Conservation (phyloP, 2,329 filamentous ascomycete genomes). For the Hypoxylon rubiginosum region DNA sequence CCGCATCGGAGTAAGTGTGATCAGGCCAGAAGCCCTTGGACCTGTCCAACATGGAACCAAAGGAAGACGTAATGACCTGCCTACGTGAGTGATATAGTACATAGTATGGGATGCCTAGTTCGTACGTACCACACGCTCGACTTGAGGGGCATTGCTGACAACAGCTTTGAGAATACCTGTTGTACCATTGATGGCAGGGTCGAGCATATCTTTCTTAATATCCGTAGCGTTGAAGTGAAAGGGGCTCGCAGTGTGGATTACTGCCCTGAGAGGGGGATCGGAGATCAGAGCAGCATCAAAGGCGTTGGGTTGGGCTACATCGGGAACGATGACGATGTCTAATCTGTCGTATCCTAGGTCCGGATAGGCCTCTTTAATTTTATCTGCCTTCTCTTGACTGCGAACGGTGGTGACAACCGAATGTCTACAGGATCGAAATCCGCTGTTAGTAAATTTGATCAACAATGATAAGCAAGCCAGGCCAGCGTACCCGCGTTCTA, state of each 20-base stretch:
- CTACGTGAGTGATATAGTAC: not conserved
- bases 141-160: conserved; percentile 65
- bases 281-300: conserved; percentile 72
- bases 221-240: conserved; percentile 65
- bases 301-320: conserved; percentile 78
- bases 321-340: conserved; percentile 73
- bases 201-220: conserved; percentile 63
- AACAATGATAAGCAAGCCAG: not conserved
- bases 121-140: conserved; percentile 72
- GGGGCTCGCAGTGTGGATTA: conserved; percentile 70
- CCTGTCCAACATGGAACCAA: conserved; percentile 60
- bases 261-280: conserved; percentile 62
- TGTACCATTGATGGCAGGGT: conserved; percentile 67
- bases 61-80: conserved; percentile 65
- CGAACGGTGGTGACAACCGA: conserved; percentile 67
- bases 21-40: conserved; percentile 49
- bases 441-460: not conserved
- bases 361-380: conserved; percentile 61
- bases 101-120: not conserved
- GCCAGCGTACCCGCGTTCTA: conserved; percentile 54
- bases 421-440: conserved; percentile 47
- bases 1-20: conserved; percentile 58
- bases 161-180: conserved; percentile 79
- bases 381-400: conserved; percentile 62
- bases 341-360: conserved; percentile 53